Percentiles rank a stretch among this genome's conserved stretches.
Conservation (phyloP, 805 yeast genomes). For the Candida nanaspora region DNA sequence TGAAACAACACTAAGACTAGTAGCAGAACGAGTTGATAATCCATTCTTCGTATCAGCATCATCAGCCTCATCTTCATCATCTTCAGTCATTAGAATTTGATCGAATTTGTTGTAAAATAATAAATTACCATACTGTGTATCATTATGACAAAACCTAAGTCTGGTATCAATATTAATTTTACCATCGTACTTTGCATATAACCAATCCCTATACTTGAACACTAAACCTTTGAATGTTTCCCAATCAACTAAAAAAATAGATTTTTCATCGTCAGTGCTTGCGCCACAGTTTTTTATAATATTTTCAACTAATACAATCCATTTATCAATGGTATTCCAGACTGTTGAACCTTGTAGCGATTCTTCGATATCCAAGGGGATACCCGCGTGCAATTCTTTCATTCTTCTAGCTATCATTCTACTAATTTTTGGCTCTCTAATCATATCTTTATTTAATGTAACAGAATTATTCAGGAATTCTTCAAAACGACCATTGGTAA, state of each 20-base stretch:
- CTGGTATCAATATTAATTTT: slow-evolving; percentile 32
- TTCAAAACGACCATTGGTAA: slow-evolving; percentile 88
- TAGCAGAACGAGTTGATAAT: neutral
- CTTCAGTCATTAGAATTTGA: slow-evolving; percentile 18
- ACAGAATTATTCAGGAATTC: slow-evolving; percentile 81
- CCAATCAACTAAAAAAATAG: slow-evolving; percentile 41
- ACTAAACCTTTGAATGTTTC: slow-evolving; percentile 41
- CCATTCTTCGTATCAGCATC: slow-evolving; percentile 3
- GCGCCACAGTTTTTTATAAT: slow-evolving; percentile 31
- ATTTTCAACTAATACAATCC: slow-evolving; percentile 48
- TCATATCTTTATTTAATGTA: slow-evolving; percentile 66
- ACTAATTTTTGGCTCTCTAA: slow-evolving; percentile 68
- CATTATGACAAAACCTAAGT: slow-evolving; percentile 88
- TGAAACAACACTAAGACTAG: slow-evolving; percentile 3
- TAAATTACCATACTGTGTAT: slow-evolving; percentile 93
- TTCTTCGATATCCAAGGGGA: slow-evolving; percentile 56
- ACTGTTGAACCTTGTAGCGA: slow-evolving; percentile 52
- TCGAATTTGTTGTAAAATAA: slow-evolving; percentile 39
- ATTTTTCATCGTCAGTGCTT: slow-evolving; percentile 28
- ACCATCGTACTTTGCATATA: slow-evolving; percentile 42
- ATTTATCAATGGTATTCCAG: slow-evolving; percentile 65
- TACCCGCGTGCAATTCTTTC: slow-evolving; percentile 86
- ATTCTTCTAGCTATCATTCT: slow-evolving; percentile 90
- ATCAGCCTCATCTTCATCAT: slow-evolving; percentile 19
- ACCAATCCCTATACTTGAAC: slow-evolving; percentile 52